Evolutionary conservation across 495 filamentous ascomycete genomes (phyloP).

Genomic region (Penicillium psychrofluorescens): DNA sequence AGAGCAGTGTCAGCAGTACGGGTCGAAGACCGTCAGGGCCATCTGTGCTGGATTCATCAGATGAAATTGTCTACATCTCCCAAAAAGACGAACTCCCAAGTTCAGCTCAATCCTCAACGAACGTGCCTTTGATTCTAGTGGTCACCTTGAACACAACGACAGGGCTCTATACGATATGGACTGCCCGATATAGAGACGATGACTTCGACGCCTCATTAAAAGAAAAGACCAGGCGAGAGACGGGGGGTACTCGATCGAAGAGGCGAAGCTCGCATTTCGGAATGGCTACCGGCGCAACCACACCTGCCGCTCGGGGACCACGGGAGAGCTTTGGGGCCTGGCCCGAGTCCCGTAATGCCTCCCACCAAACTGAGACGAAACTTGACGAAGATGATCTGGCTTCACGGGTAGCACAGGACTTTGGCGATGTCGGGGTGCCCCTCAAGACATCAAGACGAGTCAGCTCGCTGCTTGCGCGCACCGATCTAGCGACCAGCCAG

Average conservation of each 20-base stretch:
- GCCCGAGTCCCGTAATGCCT: conserved; percentile 26
- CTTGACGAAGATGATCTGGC: conserved; percentile 52
- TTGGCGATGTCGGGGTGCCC: conserved; percentile 56
- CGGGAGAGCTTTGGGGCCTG: conserved; percentile 53
- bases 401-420: conserved; percentile 72
- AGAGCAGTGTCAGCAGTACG: conserved; percentile 19
- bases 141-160: conserved; percentile 73
- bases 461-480: conserved; percentile 86
- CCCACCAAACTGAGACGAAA: conserved; percentile 24
- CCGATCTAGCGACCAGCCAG: conserved; percentile 73
- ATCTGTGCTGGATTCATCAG: conserved; percentile 54
- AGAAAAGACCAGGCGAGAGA: conserved; percentile 37
- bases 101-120: conserved; percentile 6
- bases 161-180: conserved; percentile 73
- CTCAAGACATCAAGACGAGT: conserved; percentile 76
- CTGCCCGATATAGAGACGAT: conserved; percentile 57
- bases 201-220: conserved; percentile 45
- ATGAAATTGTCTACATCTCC: conserved; percentile 78
- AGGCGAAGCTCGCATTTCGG: conserved; percentile 85
- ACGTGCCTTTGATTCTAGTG: conserved; percentile 58
- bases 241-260: conserved; percentile 51
- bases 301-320: conserved; percentile 54
- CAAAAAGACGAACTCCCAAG: conserved; percentile 43
- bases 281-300: conserved; percentile 69
- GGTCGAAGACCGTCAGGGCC: conserved; percentile 27